Percentiles rank a stretch among this genome's conserved stretches.
These are phyloP conservation scores for Aristolochia californica DNA, from an alignment of 164 flowering plant species.

Conservation along the genomic window DNA sequence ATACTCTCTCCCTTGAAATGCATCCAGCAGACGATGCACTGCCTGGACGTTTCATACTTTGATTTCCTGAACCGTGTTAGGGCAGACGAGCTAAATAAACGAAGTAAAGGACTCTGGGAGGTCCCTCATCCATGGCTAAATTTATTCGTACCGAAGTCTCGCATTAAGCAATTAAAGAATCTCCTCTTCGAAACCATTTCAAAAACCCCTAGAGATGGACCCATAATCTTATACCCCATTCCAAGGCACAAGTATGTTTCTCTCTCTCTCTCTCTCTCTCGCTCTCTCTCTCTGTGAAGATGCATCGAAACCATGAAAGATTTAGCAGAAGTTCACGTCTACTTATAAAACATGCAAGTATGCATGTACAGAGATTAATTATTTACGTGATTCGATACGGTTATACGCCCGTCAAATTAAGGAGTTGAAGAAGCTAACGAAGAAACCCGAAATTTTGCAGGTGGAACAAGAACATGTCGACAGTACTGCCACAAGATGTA, in stretches of 20 bases:
- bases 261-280: not conserved
- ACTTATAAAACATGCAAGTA: no score
- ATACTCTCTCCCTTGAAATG: conserved; percentile 29
- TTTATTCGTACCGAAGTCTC: conserved; percentile 40
- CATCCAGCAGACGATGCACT: conserved; percentile 19
- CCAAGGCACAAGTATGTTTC: conserved; percentile 7
- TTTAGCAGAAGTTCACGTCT: no score
- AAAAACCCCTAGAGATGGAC: conserved; percentile 39
- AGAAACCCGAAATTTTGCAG: conserved; percentile 1
- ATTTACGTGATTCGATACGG: no score
- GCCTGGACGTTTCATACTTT: conserved; percentile 4
- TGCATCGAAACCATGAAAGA: no score
- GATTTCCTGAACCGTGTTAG: conserved; percentile 11
- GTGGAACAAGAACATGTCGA: conserved; percentile 10
- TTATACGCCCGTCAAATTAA: no score
- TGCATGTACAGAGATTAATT: no score
- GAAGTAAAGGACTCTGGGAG: conserved; percentile 7
- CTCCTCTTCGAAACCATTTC: conserved; percentile 39
- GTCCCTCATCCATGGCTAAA: conserved; percentile 34
- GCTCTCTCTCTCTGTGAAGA: no score
- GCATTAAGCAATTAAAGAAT: conserved; percentile 34
- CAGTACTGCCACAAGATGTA: conserved; percentile 3
- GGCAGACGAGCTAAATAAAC: conserved; percentile 3
- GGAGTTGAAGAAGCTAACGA: no score
- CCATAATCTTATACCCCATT: conserved; percentile 52